These are phyloP conservation scores for Aspergillus diversus DNA, from an alignment of 495 filamentous ascomycete species.

Conservation along the genomic window DNA sequence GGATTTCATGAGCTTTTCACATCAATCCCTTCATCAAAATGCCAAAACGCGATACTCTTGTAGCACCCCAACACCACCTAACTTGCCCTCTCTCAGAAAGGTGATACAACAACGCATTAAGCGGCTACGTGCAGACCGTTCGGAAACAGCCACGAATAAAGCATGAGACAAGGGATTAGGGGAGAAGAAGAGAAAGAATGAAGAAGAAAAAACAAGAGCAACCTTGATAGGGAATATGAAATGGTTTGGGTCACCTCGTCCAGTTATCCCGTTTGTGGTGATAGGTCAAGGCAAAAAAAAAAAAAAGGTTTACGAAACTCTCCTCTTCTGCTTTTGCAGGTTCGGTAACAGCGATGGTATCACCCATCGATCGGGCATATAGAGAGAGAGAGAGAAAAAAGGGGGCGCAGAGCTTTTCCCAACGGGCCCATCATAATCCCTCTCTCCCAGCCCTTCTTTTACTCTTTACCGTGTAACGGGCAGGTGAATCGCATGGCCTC, in stretches of 20 bases:
- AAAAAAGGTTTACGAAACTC: not conserved
- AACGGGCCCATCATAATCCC: not conserved
- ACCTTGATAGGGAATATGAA: not conserved
- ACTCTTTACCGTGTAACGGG: constrained; percentile 21
- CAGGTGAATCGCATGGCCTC: constrained; percentile 29
- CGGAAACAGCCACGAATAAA: constrained; percentile 30
- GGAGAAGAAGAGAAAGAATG: constrained; percentile 4
- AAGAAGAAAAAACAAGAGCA: not conserved
- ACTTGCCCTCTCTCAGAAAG: constrained; percentile 5
- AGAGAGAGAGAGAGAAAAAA: not conserved
- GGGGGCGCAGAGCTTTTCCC: no score
- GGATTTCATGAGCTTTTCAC: no score
- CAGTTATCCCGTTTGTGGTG: constrained; percentile 5
- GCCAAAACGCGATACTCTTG: not conserved
- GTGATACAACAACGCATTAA: constrained; percentile 29
- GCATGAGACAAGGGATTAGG: constrained; percentile 23
- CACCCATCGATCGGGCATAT: not conserved
- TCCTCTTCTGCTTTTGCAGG: not conserved
- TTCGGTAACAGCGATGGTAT: not conserved
- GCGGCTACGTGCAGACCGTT: constrained; percentile 29
- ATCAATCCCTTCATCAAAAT: no score
- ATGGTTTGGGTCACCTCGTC: not conserved
- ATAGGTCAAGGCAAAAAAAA: not conserved
- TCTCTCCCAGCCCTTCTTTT: constrained; percentile 10
- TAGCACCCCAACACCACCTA: not conserved